Evolutionary conservation across 2,329 filamentous ascomycete species (phyloP), one percentile per base, ranked within the genome.

Genomic region (Penicillium concentricum): DNA sequence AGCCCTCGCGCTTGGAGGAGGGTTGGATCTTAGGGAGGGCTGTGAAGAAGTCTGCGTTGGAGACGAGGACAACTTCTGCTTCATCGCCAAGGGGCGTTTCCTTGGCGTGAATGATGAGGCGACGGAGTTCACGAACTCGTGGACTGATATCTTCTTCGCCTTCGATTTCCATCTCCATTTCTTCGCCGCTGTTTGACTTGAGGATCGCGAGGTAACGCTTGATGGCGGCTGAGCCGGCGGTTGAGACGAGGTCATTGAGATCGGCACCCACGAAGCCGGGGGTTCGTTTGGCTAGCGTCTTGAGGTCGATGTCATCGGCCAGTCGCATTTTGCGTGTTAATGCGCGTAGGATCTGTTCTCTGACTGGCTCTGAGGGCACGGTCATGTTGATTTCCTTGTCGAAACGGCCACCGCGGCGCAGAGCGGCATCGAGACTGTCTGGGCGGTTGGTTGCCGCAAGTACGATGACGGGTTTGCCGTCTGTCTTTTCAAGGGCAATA

Each of bases 251-350:
- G 67, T 88, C 88, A 60, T 89, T 86, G 4, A 99, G 78, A 78
- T 99, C 94, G 6, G 91, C 90, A 12, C 92, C 93, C 0, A 99
- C 93, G 64, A 94, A 99, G 1, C 94, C 94, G 6, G 94, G 91
- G 0, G 93, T 97, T 65, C 87, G 81, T 67, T 90, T 92, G 6
- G 93, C 92, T 4, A 99, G 79, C 16, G 82, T 78, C 26, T 78
- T 77, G 64, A 93, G 89, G 69, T 96, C 85, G 20, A 97, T 84
- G 58, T 92, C 86, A 4, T 83, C 80, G 0, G 84, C 80, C 8
- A 96, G 72, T 0, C 78, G 78, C 62, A 87, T 82, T 54, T 87
- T 84, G 52, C 85, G 79, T 0, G 90, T 91, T 44, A 95, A 78
- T 2, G 89, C 87, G 38, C 83, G 81, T 44, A 97, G 76, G 41